These are phyloP conservation scores for Marchantia polymorpha DNA, from an alignment of 225 moss, liverwort and hornwort species.

Conservation along the genomic window DNA sequence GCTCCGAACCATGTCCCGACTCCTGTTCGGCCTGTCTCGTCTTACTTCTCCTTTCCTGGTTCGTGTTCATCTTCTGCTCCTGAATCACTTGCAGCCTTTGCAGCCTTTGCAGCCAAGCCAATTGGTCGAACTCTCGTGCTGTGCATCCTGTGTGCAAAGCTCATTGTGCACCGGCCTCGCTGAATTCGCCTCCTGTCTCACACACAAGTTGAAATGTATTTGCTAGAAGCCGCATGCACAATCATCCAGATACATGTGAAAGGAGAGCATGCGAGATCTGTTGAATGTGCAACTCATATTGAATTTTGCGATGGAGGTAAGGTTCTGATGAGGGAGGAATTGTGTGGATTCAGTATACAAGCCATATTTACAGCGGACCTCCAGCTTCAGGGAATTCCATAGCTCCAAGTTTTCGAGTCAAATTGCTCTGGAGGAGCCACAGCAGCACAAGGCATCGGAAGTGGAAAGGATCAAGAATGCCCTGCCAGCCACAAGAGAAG, in stretches of 20 bases:
- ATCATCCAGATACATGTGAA: neutral
- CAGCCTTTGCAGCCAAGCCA: neutral
- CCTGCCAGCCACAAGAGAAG: constrained; percentile 41
- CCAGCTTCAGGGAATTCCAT: constrained; percentile 21
- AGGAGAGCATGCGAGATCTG: neutral
- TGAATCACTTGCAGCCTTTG: neutral
- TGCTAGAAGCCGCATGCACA: too few species aligned
- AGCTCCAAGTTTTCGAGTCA: constrained; percentile 20
- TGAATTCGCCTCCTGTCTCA: too few species aligned
- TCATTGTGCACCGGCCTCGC: too few species aligned
- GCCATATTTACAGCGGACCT: constrained; percentile 7
- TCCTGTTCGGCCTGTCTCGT: neutral
- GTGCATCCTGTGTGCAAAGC: too few species aligned
- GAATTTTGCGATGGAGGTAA: neutral
- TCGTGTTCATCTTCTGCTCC: neutral
- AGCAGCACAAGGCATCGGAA: neutral
- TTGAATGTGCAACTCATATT: neutral
- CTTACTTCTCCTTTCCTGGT: constrained; percentile 12
- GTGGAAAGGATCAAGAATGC: neutral
- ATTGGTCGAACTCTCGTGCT: neutral
- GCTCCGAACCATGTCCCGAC: neutral
- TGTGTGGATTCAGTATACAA: constrained; percentile 24
- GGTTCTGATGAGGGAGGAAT: neutral
- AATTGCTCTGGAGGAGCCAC: constrained; percentile 13
- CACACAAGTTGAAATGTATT: too few species aligned